Conservation (phyloP, 805 yeast species). For the Suhomyces tanzawaensis region DNA sequence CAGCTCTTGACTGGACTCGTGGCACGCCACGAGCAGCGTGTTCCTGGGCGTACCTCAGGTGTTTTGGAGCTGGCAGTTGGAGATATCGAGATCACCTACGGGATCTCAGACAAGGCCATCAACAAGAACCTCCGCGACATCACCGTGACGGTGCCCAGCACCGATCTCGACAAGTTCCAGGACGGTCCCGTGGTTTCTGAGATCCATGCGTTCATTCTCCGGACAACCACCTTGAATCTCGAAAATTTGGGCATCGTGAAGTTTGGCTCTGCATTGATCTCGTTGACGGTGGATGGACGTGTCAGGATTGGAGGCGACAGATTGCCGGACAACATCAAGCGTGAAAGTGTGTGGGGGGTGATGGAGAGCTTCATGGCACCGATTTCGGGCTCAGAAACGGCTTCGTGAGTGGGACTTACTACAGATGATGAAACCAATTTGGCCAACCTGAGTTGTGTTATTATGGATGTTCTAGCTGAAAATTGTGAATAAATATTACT, state of each 20-base stretch:
- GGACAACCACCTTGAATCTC: conserved; percentile 20
- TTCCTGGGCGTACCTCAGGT: background rate
- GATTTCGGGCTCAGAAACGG: no score
- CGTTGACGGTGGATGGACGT: conserved; percentile 23
- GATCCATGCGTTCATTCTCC: conserved; percentile 19
- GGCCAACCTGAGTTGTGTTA: no score
- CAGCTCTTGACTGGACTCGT: conserved; percentile 5
- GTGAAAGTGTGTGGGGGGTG: conserved; percentile 15
- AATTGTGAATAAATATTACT: no score
- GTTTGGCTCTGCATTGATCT: conserved; percentile 18
- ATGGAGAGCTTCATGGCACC: conserved; percentile 3
- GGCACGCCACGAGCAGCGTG: background rate
- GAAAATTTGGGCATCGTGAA: conserved; percentile 18
- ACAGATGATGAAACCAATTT: no score
- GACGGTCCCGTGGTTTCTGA: conserved; percentile 9
- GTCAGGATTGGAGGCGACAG: conserved; percentile 15
- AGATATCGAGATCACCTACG: conserved; percentile 12
- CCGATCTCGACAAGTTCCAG: conserved; percentile 14
- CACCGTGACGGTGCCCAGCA: conserved; percentile 19
- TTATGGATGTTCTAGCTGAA: no score
- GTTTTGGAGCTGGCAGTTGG: conserved; percentile 6
- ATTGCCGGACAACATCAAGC: conserved; percentile 1
- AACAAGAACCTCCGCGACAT: conserved; percentile 20
- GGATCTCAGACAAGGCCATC: conserved; percentile 6
- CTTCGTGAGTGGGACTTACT: no score